These are phyloP conservation scores for Stemphylium lycopersici DNA, from an alignment of 2,329 filamentous ascomycete genomes.

Conservation along the genomic window DNA sequence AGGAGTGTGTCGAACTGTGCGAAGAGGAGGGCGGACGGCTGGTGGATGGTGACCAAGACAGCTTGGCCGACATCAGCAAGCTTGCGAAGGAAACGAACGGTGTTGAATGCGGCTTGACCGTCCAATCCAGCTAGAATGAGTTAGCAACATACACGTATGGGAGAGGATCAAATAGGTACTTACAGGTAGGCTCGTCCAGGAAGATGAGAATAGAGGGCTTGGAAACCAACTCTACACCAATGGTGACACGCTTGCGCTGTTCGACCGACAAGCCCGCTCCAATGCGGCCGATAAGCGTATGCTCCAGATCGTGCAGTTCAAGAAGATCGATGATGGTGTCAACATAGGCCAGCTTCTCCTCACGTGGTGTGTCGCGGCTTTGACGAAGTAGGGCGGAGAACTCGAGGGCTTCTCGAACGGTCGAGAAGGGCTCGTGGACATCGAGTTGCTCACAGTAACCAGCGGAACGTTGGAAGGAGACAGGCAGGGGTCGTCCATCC, in stretches of 20 bases:
- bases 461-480: slow-evolving; percentile 40
- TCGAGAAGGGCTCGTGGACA: slow-evolving; percentile 36
- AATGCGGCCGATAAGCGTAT: slow-evolving; percentile 32
- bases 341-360: slow-evolving; percentile 37
- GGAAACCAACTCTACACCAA: slow-evolving; percentile 63
- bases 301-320: slow-evolving; percentile 32
- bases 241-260: slow-evolving; percentile 67
- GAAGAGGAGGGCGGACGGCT: slow-evolving; percentile 80
- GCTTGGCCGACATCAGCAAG: slow-evolving; percentile 78
- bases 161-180: not conserved
- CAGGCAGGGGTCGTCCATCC: slow-evolving; percentile 33
- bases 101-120: slow-evolving; percentile 72
- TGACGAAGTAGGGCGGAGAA: slow-evolving; percentile 42
- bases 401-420: slow-evolving; percentile 39
- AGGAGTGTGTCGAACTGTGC: slow-evolving; percentile 82
- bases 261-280: slow-evolving; percentile 51
- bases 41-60: slow-evolving; percentile 85
- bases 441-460: slow-evolving; percentile 45
- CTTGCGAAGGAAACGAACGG: slow-evolving; percentile 74
- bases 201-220: slow-evolving; percentile 71
- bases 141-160: not conserved
- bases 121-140: slow-evolving; percentile 62
- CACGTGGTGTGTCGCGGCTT: slow-evolving; percentile 21
- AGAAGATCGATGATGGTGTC: slow-evolving; percentile 37
- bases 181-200: slow-evolving; percentile 73